A percentile compares a stretch with the other conserved stretches of the same genome.
Evolutionary conservation across 164 flowering plant genomes (phyloP).

Genomic region (Nymphaea colorata): DNA sequence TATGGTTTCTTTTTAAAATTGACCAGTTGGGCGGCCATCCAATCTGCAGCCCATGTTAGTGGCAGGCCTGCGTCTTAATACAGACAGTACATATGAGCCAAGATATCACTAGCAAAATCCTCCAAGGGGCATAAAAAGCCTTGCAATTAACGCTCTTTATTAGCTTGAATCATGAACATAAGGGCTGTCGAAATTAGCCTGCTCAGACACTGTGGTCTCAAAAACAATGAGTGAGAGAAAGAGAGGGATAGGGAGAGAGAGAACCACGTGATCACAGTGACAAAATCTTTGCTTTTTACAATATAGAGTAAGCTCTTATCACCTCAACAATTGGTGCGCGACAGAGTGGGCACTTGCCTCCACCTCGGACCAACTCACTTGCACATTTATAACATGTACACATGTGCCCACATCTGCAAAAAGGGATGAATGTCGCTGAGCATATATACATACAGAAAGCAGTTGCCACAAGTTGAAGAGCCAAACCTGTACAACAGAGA

Average conservation of each 20-base stretch:
- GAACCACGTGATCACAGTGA: not conserved
- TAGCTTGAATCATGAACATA: not conserved
- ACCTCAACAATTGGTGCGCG: slow-evolving; percentile 79
- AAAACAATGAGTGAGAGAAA: not conserved
- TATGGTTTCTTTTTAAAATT: too few relatives aligned
- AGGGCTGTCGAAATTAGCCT: not conserved
- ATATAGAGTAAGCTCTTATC: slow-evolving; percentile 66
- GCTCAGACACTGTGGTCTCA: not conserved
- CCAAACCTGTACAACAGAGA: slow-evolving; percentile 66
- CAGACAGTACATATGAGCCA: not conserved
- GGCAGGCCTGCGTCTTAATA: too few relatives aligned
- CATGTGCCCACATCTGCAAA: slow-evolving; percentile 94
- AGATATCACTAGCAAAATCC: not conserved
- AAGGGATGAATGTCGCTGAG: not conserved
- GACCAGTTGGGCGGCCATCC: too few relatives aligned
- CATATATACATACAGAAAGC: not conserved
- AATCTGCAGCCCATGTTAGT: too few relatives aligned
- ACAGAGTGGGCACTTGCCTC: slow-evolving; percentile 89
- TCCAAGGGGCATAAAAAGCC: not conserved
- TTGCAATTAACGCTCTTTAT: not conserved
- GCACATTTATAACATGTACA: slow-evolving; percentile 89
- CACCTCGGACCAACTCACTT: slow-evolving; percentile 44
- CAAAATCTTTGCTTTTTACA: slow-evolving; percentile 28
- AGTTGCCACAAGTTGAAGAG: not conserved
- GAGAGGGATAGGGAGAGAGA: not conserved